A percentile compares a stretch with the other conserved stretches of the same genome.
These are phyloP conservation scores for Rhizopus microsporus DNA, from an alignment of 371 early-diverging fungal species.

Conservation along the genomic window DNA sequence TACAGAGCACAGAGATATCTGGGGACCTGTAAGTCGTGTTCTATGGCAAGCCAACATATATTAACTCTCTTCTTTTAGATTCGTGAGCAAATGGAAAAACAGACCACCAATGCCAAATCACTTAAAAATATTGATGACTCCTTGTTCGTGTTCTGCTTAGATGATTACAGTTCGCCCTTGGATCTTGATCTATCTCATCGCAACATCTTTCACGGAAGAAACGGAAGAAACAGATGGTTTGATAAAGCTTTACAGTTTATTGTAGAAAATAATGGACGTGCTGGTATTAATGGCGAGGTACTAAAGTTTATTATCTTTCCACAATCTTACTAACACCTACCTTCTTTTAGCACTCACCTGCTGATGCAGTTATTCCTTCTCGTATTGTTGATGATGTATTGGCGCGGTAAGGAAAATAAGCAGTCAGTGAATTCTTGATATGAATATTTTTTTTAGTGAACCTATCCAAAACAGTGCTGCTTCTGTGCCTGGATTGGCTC, in stretches of 20 bases:
- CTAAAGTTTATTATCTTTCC: constrained; percentile 6
- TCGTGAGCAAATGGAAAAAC: constrained; percentile 36
- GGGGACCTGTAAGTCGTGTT: constrained; percentile 50
- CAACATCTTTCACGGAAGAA: constrained; percentile 76
- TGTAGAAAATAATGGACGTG: constrained; percentile 82
- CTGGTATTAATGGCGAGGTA: constrained; percentile 94
- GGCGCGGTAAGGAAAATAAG: constrained; percentile 39
- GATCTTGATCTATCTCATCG: constrained; percentile 69
- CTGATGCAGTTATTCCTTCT: constrained; percentile 90
- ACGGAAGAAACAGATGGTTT: constrained; percentile 92
- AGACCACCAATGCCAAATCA: constrained; percentile 57
- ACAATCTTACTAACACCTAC: neutral
- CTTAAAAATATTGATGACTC: constrained; percentile 76
- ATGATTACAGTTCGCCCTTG: constrained; percentile 64
- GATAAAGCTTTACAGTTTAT: constrained; percentile 92
- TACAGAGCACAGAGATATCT: constrained; percentile 83
- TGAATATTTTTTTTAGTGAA: constrained; percentile 39
- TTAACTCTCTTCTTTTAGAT: constrained; percentile 16
- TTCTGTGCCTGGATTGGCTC: constrained; percentile 34
- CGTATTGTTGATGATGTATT: constrained; percentile 70
- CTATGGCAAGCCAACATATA: neutral
- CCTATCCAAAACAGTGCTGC: constrained; percentile 43
- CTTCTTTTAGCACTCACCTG: constrained; percentile 76
- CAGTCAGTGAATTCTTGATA: neutral
- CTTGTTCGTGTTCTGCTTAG: constrained; percentile 85